Percentiles rank a stretch among this genome's conserved stretches.
Conservation (phyloP, 2,329 filamentous ascomycete genomes). For the Fusarium papillatum region DNA sequence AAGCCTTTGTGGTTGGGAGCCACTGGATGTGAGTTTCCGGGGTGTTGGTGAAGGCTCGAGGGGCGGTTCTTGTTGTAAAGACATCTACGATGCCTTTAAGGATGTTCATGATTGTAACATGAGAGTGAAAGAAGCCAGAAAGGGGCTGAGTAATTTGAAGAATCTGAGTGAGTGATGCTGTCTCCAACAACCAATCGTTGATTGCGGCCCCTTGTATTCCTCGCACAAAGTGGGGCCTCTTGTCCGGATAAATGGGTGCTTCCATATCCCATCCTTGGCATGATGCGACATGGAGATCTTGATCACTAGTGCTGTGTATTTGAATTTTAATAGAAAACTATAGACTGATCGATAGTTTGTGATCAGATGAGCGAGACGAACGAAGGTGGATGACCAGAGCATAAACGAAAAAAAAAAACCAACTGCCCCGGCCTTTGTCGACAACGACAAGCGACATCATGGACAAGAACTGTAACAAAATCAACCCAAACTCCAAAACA, state of each 20-base stretch:
- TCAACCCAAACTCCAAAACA: neutral
- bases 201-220: neutral
- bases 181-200: neutral
- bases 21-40: conserved; percentile 6
- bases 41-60: conserved; percentile 9
- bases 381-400: neutral
- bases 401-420: neutral
- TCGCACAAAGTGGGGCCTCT: neutral
- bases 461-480: neutral
- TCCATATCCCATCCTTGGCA: neutral
- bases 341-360: accelerated
- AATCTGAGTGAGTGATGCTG: neutral
- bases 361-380: neutral
- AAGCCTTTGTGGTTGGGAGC: conserved; percentile 18
- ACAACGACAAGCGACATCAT: neutral
- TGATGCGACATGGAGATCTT: neutral
- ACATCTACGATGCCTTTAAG: conserved; percentile 29
- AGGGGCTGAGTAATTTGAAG: neutral
- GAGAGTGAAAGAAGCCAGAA: neutral
- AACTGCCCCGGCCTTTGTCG: neutral
- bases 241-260: neutral
- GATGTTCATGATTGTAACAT: conserved; percentile 24
- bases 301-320: neutral
- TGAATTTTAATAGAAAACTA: neutral
- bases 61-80: conserved; percentile 16